These are phyloP conservation scores for Cladophialophora yegresii DNA, from an alignment of 2,329 filamentous ascomycete genomes.

Conservation along the genomic window DNA sequence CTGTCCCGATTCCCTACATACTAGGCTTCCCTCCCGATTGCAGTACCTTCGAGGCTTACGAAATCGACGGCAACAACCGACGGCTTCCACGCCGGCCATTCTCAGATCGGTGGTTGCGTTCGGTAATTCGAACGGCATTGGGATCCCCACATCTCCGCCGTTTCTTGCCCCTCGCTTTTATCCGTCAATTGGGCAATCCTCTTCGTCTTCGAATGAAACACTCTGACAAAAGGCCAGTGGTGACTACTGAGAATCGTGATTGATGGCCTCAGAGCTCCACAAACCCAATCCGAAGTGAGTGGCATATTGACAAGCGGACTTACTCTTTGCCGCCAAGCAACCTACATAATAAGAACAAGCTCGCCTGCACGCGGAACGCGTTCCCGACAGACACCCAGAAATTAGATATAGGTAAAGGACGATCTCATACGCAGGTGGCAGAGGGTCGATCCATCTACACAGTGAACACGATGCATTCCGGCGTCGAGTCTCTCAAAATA, in stretches of 20 bases:
- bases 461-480: slow-evolving; percentile 21
- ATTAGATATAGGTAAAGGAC: neutral
- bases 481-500: slow-evolving; percentile 42
- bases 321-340: slow-evolving; percentile 10
- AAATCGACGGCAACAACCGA: neutral
- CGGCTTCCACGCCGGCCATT: neutral
- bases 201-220: neutral
- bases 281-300: neutral
- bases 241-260: neutral
- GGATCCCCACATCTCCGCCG: slow-evolving; percentile 2
- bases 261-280: neutral
- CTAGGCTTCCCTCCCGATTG: neutral
- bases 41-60: neutral
- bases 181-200: neutral
- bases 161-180: neutral
- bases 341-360: neutral
- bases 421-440: neutral
- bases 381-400: neutral
- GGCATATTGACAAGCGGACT: neutral
- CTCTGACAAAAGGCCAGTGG: neutral
- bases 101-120: slow-evolving; percentile 3
- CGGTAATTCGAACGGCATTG: slow-evolving; percentile 9
- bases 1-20: neutral
- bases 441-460: neutral
- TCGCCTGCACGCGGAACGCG: neutral